Evolutionary conservation across 2,329 filamentous ascomycete genomes (phyloP), one percentile per base, ranked within the genome.

Genomic region (Pseudocercospora fijiensis): DNA sequence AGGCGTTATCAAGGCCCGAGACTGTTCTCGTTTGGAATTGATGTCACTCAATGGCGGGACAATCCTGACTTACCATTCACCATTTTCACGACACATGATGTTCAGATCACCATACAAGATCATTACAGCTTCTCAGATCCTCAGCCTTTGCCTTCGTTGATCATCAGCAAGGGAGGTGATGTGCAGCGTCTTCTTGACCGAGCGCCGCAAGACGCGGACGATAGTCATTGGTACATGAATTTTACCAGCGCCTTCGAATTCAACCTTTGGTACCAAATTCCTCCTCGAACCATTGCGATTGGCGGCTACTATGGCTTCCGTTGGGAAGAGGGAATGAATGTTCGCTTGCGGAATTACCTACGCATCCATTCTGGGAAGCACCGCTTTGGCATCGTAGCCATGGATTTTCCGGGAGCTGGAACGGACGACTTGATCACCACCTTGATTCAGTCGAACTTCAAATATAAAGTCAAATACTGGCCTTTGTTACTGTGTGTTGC

Each of bases 171-270:
- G 72, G 74, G 74, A 60, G 71, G 61, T 2, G 76, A 76, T 65
- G 78, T 82, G 3, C 69, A 72, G 22, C 67, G 70, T 20, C 73
- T 82, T 67, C 74, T 82, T 55, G 67, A 72, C 18, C 71, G 72
- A 27, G 79, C 80, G 1, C 65, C 72, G 1, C 62, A 60, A 16
- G 70, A 71, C 53, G 49, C 63, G 10, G 68, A 72, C 61, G 55
- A 63, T 6, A 62, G 58, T 16, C 71, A 75, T 33, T 80, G 78
- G 78, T 80, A 75, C 57, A 69, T 81, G 58, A 80, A 80, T 66
- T 82, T 82, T 65, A 78, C 76, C 65, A 79, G 76, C 18, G 79
- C 78, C 3, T 81, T 78, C 7, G 80, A 81, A 66, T 80, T 77
- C 69, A 77, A 76, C 53, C 52, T 75, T 26, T 75, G 68, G 60